Evolutionary conservation across 768 basidiomycete genomes (phyloP), one percentile per base, ranked within the genome.

Genomic region (Lactarius quietus): DNA sequence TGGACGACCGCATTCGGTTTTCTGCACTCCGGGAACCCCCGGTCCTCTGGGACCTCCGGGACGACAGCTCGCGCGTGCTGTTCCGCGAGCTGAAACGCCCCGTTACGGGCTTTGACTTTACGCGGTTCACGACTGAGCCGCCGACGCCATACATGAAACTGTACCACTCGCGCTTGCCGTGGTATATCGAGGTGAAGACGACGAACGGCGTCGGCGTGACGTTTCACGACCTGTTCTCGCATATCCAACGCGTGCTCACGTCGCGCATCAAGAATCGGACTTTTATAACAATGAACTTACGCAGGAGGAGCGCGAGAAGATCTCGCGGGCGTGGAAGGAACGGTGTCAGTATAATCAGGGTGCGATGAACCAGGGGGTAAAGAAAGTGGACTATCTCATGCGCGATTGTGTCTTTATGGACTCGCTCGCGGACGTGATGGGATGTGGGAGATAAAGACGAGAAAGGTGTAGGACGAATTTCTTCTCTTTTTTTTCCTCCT

Each of bases 381-480:
- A 78, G 62, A 79, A 79, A 57, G 79, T 89, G 6, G 88, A 89
- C 75, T 90, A 81, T 69, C 74, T 90, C 74, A 83, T 83, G 17
- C 79, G 78, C 39, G 80, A 80, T 65, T 73, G 76, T 55, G 70
- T 83, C 10, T 82, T 88, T 73, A 76, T 80, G 88, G 88, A 8
- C 73, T 90, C 63, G 73, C 73, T 56, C 80, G 81, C 59, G 81
- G 81, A 2, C 81, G 78, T 69, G 79, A 82, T 38, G 87, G 88
- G 9, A 78, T 84, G 74, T 89, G 86, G 84, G 84, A 87, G 74
- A 80, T 90, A 72, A 87, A 83, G 74, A 81, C 84, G 43, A 77
- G 74, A 59, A 76, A 67, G 60, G 62, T 64, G 59, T 60, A 68
- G 45, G 59, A n/a, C 39, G 26, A 15, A 15, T 35, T 14, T 35